Evolutionary conservation across 352 stramenopile genomes (phyloP), one percentile per base, ranked within the genome.

Genomic region (Phytopythium cucurbitacearum): DNA sequence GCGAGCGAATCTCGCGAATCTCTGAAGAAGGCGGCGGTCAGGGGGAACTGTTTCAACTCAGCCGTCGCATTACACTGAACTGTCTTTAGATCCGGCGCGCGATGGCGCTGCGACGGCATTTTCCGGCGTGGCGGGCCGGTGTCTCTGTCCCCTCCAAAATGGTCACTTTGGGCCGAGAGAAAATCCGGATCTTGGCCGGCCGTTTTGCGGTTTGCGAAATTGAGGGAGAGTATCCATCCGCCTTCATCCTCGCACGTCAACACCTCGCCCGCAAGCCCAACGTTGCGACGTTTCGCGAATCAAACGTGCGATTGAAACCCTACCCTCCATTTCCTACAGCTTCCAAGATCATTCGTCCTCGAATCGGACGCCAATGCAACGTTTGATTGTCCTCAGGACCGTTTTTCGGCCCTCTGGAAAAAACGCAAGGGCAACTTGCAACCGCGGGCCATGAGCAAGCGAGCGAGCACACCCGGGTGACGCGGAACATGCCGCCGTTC

Each of bases 261-360:
- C 55, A 56, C 46, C 55, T 10, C 40, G 45, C 9, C 44, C 55
- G 55, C 55, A 60, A 60, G 21, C 40, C 34, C 45, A 35, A 37
- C 35, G 40, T 43, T 42, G 11, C 51, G 43, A 32, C 44, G 47
- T 59, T 59, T 51, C 11, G 48, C 59, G 50, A 68, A 62, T 57
- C 38, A 11, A 61, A 68, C 62, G 62, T 64, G 60, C 37, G 38
- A 54, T 62, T 56, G 49, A 52, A 52, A 8, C 47, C 51, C 39
- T 53, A n/a, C 42, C 45, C 48, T 10, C 32, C n/a, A 39, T 32
- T 7, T 9, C 12, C 34, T 48, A 43, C 51, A 21, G n/a, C 9
- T 11, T 11, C 13, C n/a, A 36, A 41, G 16, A 28, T 48, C 7
- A 53, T 41, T 56, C 48, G 37, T 35, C 48, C 48, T 38, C 42